Conservation (phyloP, 164 flowering plant species). For the Magnolia officinalis region DNA sequence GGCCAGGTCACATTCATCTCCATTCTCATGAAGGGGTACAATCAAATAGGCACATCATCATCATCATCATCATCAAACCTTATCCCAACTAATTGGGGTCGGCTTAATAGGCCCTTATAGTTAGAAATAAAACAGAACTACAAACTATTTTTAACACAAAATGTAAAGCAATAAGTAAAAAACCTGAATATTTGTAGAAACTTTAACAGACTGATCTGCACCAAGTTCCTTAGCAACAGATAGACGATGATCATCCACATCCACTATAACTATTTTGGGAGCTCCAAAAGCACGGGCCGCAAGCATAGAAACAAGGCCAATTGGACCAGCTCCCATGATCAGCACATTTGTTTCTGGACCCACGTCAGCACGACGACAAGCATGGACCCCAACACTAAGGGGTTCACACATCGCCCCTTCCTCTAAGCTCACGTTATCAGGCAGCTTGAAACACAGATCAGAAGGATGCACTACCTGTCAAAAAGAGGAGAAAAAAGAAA, state of each 20-base stretch:
- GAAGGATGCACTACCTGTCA: conserved; percentile 87
- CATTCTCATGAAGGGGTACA: too few species aligned
- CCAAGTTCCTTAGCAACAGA: conserved; percentile 86
- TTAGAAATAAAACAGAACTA: neutral
- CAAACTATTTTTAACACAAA: neutral
- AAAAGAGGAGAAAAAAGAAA: conserved; percentile 1
- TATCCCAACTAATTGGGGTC: too few species aligned
- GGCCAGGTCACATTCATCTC: too few species aligned
- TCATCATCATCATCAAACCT: too few species aligned
- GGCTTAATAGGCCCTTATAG: too few species aligned
- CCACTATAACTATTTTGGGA: conserved; percentile 70
- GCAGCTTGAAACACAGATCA: conserved; percentile 82
- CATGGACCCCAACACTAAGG: conserved; percentile 91
- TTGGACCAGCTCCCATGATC: conserved; percentile 94
- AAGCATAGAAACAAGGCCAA: conserved; percentile 90
- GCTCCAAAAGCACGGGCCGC: conserved; percentile 92
- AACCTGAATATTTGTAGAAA: conserved; percentile 67
- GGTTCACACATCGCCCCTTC: conserved; percentile 99
- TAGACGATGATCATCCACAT: conserved; percentile 73
- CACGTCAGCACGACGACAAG: conserved; percentile 77
- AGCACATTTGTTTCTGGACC: conserved; percentile 81
- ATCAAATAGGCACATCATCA: too few species aligned
- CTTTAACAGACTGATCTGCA: conserved; percentile 68
- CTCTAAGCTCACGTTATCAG: conserved; percentile 91
- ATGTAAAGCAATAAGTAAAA: neutral